These are phyloP conservation scores for Coemansia reversa DNA, from an alignment of 192 early-diverging fungal genomes.

Conservation along the genomic window DNA sequence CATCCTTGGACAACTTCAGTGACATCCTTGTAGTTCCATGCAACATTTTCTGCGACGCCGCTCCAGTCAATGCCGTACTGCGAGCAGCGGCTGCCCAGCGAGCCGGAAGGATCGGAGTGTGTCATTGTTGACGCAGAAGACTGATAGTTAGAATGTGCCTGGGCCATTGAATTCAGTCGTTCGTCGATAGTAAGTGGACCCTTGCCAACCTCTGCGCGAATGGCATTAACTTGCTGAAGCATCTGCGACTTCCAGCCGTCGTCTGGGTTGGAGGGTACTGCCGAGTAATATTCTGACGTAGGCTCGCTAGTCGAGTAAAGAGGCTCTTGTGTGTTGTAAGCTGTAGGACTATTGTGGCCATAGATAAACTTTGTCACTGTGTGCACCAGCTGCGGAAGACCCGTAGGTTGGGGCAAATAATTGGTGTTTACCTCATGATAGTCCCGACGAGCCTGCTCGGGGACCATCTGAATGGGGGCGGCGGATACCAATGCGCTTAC, in stretches of 20 bases:
- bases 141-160: conserved; percentile 36
- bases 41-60: conserved; percentile 37
- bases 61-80: conserved; percentile 13
- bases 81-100: not conserved
- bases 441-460: conserved; percentile 37
- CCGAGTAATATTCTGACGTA: not conserved
- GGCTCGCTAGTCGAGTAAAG: conserved; percentile 1
- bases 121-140: conserved; percentile 20
- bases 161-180: conserved; percentile 16
- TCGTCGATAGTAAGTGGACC: conserved; percentile 7
- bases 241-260: conserved; percentile 35
- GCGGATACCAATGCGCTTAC: conserved; percentile 4
- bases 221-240: conserved; percentile 22
- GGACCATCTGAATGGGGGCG: conserved; percentile 10
- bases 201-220: conserved; percentile 13
- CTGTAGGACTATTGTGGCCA: not conserved
- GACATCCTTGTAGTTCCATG: conserved; percentile 7
- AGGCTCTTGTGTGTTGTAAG: not conserved
- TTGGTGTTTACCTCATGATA: conserved; percentile 25
- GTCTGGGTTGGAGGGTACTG: not conserved
- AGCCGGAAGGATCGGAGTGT: conserved; percentile 14
- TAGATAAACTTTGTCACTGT: conserved; percentile 3
- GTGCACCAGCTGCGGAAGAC: conserved; percentile 2
- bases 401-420: conserved; percentile 10
- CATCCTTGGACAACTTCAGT: conserved; percentile 19